Conservation (phyloP, 129 eudicot genomes). For the Dittrichia graveolens region DNA sequence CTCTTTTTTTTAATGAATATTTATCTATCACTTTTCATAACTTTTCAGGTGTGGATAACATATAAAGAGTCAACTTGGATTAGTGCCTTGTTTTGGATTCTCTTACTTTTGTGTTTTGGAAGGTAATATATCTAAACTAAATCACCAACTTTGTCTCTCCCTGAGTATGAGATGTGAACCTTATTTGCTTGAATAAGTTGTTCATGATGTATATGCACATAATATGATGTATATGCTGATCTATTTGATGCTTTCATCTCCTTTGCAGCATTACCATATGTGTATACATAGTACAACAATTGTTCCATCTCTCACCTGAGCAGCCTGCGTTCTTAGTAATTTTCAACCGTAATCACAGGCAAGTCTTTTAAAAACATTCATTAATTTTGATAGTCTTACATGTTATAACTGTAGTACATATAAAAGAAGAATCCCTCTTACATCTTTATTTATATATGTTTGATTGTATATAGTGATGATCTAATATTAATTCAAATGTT, state of each 20-base stretch:
- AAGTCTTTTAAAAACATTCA: not conserved
- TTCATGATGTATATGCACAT: not conserved
- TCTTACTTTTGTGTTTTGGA: not conserved
- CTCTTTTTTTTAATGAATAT: not conserved
- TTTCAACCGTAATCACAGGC: slow-evolving; percentile 16
- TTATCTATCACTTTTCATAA: not conserved
- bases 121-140: slow-evolving; percentile 2
- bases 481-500: too few species aligned
- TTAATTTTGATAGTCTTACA: not conserved
- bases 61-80: slow-evolving; percentile 4
- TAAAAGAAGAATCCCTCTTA: not conserved
- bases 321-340: slow-evolving; percentile 2
- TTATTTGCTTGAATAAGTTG: not conserved
- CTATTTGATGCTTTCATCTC: not conserved
- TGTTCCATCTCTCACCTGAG: not conserved
- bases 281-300: slow-evolving; percentile 5
- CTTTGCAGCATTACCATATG: slow-evolving; percentile 6
- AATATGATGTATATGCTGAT: not conserved
- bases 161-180: not conserved
- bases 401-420: not conserved
- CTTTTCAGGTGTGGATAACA: slow-evolving; percentile 12
- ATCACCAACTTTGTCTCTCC: not conserved
- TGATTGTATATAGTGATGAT: not conserved
- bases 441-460: not conserved
- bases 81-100: slow-evolving; percentile 7